Evolutionary conservation across 2,329 filamentous ascomycete genomes (phyloP).

Genomic region (Xylariaceae sp.): DNA sequence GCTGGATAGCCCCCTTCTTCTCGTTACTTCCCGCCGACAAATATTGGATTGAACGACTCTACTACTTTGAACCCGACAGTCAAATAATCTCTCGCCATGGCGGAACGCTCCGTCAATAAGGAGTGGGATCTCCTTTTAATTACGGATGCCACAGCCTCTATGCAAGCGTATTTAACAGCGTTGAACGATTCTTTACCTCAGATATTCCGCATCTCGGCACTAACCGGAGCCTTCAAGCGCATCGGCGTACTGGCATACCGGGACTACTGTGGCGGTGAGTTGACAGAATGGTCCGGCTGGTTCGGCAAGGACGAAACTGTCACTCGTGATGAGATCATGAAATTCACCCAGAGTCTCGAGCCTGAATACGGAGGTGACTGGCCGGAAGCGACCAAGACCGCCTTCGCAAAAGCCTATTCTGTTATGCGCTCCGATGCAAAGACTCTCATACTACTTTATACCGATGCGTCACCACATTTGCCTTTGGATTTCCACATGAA

Average conservation of each 20-base stretch:
- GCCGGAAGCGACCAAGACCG: constrained; percentile 48
- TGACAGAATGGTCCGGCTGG: constrained; percentile 50
- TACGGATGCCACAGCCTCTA: constrained; percentile 44
- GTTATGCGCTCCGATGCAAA: constrained; percentile 45
- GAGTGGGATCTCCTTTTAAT: constrained; percentile 44
- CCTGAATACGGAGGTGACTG: constrained; percentile 38
- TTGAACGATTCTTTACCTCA: constrained; percentile 46
- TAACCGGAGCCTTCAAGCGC: constrained; percentile 47
- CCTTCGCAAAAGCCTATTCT: constrained; percentile 42
- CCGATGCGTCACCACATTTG: constrained; percentile 45
- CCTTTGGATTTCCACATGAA: constrained; percentile 25
- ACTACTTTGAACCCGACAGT: too few relatives aligned
- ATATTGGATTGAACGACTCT: too few relatives aligned
- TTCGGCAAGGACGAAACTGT: constrained; percentile 25
- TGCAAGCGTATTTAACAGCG: constrained; percentile 40
- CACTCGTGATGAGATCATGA: constrained; percentile 33
- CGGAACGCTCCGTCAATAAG: too few relatives aligned
- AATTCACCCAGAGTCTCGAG: constrained; percentile 32
- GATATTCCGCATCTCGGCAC: constrained; percentile 45
- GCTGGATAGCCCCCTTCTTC: too few relatives aligned
- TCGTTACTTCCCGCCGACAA: too few relatives aligned
- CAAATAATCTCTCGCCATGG: too few relatives aligned
- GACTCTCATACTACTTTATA: constrained; percentile 46
- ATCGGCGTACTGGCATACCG: constrained; percentile 49
- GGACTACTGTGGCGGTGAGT: constrained; percentile 37